Conservation (phyloP, 352 stramenopile genomes). For the Bremia lactucae region DNA sequence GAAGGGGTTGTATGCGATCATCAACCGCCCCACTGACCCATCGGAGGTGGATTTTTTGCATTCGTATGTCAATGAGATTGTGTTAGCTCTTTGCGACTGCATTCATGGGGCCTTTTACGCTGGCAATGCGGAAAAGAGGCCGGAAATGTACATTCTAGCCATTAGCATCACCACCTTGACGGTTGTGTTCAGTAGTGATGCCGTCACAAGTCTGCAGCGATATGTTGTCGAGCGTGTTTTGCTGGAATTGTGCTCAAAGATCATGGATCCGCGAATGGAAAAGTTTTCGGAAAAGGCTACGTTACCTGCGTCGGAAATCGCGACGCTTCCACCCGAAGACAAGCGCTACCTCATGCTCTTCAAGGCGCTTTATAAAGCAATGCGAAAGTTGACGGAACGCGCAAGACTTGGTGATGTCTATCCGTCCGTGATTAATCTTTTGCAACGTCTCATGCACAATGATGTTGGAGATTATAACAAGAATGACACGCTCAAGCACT, state of each 20-base stretch:
- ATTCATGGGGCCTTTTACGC: conserved; percentile 64
- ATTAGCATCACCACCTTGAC: conserved; percentile 62
- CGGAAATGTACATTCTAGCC: conserved; percentile 61
- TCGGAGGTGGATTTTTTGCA: conserved; percentile 57
- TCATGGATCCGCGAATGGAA: conserved; percentile 62
- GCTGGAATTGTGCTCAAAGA: conserved; percentile 61
- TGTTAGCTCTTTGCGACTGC: conserved; percentile 57
- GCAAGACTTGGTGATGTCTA: conserved; percentile 62
- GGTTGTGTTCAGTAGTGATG: conserved; percentile 46
- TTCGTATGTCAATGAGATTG: conserved; percentile 72
- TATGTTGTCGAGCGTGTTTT: conserved; percentile 69
- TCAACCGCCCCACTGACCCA: conserved; percentile 41
- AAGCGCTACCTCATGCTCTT: conserved; percentile 59
- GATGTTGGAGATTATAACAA: conserved; percentile 74
- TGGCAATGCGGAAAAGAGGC: conserved; percentile 44
- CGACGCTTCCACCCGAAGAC: conserved; percentile 34
- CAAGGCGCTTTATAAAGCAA: conserved; percentile 56
- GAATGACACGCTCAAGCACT: conserved; percentile 52
- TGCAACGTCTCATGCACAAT: conserved; percentile 72
- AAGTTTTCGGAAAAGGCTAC: conserved; percentile 36
- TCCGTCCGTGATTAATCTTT: conserved; percentile 62
- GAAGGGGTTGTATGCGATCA: conserved; percentile 72
- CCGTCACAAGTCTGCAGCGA: conserved; percentile 50
- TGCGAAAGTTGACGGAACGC: conserved; percentile 44
- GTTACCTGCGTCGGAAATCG: conserved; percentile 26